Evolutionary conservation across 257 asterid genomes (phyloP).

Genomic region (Ajuga chamaepitys): DNA sequence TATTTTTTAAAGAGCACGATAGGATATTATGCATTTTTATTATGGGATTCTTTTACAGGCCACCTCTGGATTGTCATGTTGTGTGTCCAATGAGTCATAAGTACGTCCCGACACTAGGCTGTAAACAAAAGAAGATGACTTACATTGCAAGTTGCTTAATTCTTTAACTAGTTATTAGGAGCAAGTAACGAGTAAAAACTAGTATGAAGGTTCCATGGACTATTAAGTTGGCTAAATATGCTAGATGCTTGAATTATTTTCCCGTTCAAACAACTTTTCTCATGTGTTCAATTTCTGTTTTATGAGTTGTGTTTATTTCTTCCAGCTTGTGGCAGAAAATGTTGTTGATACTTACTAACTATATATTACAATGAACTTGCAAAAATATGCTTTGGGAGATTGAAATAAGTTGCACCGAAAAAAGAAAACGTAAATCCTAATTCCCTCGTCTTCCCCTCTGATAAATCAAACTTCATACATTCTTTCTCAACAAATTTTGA

Average conservation of each 20-base stretch:
- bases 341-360: neutral
- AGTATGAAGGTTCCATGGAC: neutral
- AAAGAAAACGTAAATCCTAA: no score
- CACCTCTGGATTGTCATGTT: neutral
- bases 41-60: neutral
- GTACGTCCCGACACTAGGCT: neutral
- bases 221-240: no score
- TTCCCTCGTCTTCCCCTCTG: no score
- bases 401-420: neutral
- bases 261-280: neutral
- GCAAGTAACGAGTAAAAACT: neutral
- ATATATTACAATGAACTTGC: neutral
- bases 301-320: neutral
- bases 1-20: neutral
- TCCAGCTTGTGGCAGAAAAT: conserved; percentile 9
- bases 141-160: neutral
- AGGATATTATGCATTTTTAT: neutral
- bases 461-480: no score
- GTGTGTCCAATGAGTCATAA: neutral
- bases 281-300: neutral
- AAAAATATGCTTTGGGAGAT: neutral
- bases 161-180: neutral
- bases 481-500: no score
- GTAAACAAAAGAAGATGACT: no score
- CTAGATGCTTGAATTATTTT: neutral